Evolutionary conservation across 495 filamentous ascomycete genomes (phyloP).

Genomic region (Podospora pseudocomata): DNA sequence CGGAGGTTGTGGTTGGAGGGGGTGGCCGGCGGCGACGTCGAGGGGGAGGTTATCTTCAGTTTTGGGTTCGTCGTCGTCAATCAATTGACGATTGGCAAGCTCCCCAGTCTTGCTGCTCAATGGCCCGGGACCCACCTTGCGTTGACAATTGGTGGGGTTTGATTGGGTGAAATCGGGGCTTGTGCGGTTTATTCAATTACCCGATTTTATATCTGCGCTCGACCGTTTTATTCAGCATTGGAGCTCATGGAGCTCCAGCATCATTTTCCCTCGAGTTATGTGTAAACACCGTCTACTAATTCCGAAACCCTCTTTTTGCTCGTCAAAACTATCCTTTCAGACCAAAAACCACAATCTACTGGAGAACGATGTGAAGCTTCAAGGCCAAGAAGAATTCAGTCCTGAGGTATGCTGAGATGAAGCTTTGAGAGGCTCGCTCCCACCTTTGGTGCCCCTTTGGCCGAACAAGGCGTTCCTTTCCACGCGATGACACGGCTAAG

Average conservation of each 20-base stretch:
- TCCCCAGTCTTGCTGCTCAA: not conserved
- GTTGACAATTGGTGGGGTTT: constrained; percentile 22
- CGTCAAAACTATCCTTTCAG: no score
- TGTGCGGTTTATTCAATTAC: constrained; percentile 19
- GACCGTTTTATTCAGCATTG: not conserved
- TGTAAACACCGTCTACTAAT: no score
- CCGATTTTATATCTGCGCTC: constrained; percentile 7
- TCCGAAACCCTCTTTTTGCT: no score
- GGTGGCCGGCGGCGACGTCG: constrained; percentile 15
- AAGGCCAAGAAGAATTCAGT: no score
- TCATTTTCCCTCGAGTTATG: not conserved
- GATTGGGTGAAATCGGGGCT: constrained; percentile 19
- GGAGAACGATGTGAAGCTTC: no score
- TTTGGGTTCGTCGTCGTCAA: constrained; percentile 9
- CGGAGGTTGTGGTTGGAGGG: constrained; percentile 6
- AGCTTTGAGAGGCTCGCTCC: no score
- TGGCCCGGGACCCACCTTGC: constrained; percentile 15
- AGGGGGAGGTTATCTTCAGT: constrained; percentile 12
- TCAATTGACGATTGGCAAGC: constrained; percentile 14
- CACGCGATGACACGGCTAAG: not conserved
- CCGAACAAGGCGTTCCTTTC: no score
- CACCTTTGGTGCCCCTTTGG: no score
- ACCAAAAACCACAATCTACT: no score
- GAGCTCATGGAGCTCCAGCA: not conserved
- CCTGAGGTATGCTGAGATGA: no score